Base-by-base conservation (phyloP, 768 basidiomycete species). In the Tulasnella sp. region DNA sequence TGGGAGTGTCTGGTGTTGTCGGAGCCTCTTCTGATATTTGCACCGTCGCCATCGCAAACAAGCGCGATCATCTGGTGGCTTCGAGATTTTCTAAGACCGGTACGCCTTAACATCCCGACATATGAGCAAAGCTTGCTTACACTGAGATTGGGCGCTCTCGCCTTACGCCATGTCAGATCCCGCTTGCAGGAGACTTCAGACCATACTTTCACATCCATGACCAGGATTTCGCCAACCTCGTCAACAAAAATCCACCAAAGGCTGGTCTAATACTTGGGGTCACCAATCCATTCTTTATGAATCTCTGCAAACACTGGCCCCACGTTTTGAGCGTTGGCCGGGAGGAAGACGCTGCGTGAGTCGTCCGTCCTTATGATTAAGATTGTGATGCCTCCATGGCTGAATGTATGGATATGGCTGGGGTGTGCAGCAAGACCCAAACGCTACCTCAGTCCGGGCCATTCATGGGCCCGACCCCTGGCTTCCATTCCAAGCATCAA, bases 131-230 rank as follows among this genome's bases (percentile, higher is more conserved):
- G n/a, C n/a, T n/a, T n/a, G n/a, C n/a, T n/a, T n/a, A n/a, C 34
- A 38, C 34, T 38, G 7, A 2, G 29, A 31, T 53, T 21, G 38
- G 44, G 45, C 5, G 17, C 4, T 15, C 51, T 41, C n/a, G 12
- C 31, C 12, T 42, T 21, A 49, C 30, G 12, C 53, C n/a, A 4
- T 29, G 30, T 44, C 60, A 92, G 90, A 83, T 94, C 29, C 90
- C 92, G 2, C 75, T 89, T 7, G 80, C 84, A 0, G 81, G 81
- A 1, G 93, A 99, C 66, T 81, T 90, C 65, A 79, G 94, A 8
- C 94, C 94, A 0, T 99, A 94, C 70, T 87, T 97, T 64, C 96
- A 94, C 15, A 92, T 99, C 65, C 94, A 97, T 68, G 94, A 97
- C 66, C 78, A 78, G n/a, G 92, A 96, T 61, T 82, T 85, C 63